phyloP scores from a whole-genome alignment of 768 basidiomycete species.

The Pisolithus albus region DNA sequence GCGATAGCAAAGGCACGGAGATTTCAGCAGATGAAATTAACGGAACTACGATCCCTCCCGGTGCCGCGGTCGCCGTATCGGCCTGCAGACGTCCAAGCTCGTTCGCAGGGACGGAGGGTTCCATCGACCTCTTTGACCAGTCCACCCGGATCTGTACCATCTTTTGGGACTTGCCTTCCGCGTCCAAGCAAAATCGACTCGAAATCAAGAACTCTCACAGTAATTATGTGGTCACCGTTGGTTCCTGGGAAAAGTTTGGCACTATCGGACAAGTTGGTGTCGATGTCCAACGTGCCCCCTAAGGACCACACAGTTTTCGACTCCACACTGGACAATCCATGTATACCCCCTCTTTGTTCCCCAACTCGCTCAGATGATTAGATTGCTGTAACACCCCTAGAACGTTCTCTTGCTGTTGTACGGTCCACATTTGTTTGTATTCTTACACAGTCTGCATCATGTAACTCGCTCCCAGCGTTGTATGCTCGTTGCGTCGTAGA shows the following conservation, averaged over 20 bases:
- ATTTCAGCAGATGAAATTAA: not conserved
- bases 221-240: not conserved
- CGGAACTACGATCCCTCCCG: not conserved
- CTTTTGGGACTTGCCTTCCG: constrained; percentile 9
- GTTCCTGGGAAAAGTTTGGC: not conserved
- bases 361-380: no score
- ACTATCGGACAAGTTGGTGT: not conserved
- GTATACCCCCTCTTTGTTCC: no score
- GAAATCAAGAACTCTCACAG: not conserved
- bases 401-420: no score
- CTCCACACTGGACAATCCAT: no score
- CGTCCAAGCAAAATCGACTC: not conserved
- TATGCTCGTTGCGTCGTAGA: no score
- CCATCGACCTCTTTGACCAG: constrained; percentile 4
- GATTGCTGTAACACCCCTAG: no score
- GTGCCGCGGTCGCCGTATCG: not conserved
- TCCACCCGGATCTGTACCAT: constrained; percentile 3
- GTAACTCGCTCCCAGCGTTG: no score
- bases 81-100: constrained; percentile 5
- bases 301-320: not conserved
- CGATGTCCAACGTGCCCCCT: not conserved
- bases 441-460: no score
- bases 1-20: constrained; percentile 1
- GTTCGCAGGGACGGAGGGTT: constrained; percentile 5
- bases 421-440: no score